Base-by-base conservation (phyloP, 768 basidiomycete genomes). In the Mycena leptocephala region DNA sequence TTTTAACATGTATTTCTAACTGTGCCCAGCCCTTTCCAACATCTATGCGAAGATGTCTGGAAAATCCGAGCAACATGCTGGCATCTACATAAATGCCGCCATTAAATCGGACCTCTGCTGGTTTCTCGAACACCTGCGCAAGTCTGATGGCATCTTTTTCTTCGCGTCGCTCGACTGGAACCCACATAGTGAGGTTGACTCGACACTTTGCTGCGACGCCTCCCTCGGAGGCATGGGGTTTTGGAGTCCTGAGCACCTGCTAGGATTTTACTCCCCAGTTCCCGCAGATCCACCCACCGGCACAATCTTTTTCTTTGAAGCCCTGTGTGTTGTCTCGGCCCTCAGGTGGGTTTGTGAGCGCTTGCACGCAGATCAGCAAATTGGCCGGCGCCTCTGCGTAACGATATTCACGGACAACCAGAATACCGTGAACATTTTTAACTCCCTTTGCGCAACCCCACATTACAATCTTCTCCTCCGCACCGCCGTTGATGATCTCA, bases 31-130 rank as follows among this genome's bases (percentile, higher is more conserved):
- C n/a, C n/a, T n/a, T n/a, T n/a, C n/a, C n/a, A n/a, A n/a, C n/a
- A n/a, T n/a, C n/a, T n/a, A n/a, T n/a, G n/a, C n/a, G n/a, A n/a
- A n/a, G n/a, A n/a, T n/a, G n/a, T n/a, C n/a, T n/a, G n/a, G n/a
- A n/a, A n/a, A n/a, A n/a, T n/a, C n/a, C n/a, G n/a, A n/a, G n/a
- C n/a, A n/a, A n/a, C 48, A 66, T 24, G 79, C 76, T 3, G 13
- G 35, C 8, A 70, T 83, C 5, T 76, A 56, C 30, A n/a, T 83
- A n/a, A n/a, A n/a, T n/a, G n/a, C n/a, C n/a, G n/a, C n/a, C n/a
- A n/a, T n/a, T n/a, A n/a, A n/a, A n/a, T 35, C 35, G 1, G 82
- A 82, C 51, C 62, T 83, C 16, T 11, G 16, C 0, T 83, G 83
- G 82, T 59, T 83, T 56, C 65, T 58, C 3, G 32, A n/a, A 41